Evolutionary conservation across 306 rosid genomes (phyloP).

Genomic region (Abrus precatorius): DNA sequence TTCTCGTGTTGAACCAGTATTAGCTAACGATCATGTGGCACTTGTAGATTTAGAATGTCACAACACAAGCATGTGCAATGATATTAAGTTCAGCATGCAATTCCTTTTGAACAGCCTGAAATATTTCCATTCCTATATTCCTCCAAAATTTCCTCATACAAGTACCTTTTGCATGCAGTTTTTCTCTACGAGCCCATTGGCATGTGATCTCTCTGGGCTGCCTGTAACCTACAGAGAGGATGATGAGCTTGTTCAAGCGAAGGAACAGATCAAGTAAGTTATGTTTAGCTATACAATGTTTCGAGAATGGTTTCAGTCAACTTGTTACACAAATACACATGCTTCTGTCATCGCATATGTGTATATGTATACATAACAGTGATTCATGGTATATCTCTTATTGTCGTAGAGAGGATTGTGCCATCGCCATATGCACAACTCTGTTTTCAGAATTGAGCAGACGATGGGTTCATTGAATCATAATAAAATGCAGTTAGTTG

Average conservation of each 20-base stretch:
- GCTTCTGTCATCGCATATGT: not conserved
- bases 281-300: constrained; percentile 22
- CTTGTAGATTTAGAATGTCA: constrained; percentile 8
- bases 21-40: constrained; percentile 4
- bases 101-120: constrained; percentile 20
- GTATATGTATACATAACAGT: not conserved
- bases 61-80: not conserved
- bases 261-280: constrained; percentile 77
- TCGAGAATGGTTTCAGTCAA: constrained; percentile 16
- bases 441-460: constrained; percentile 18
- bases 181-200: constrained; percentile 81
- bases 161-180: constrained; percentile 65
- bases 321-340: constrained; percentile 7
- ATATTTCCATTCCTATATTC: constrained; percentile 24
- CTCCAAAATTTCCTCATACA: constrained; percentile 24
- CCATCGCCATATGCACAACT: not conserved
- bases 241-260: constrained; percentile 59
- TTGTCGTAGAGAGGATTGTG: not conserved
- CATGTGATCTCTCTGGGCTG: constrained; percentile 77
- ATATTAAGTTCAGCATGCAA: constrained; percentile 25
- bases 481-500: constrained; percentile 2
- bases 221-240: constrained; percentile 63
- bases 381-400: constrained; percentile 22
- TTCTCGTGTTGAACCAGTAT: not conserved
- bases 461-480: constrained; percentile 17